Conservation (phyloP, 2,329 filamentous ascomycete species). For the Alternaria infectoria region DNA sequence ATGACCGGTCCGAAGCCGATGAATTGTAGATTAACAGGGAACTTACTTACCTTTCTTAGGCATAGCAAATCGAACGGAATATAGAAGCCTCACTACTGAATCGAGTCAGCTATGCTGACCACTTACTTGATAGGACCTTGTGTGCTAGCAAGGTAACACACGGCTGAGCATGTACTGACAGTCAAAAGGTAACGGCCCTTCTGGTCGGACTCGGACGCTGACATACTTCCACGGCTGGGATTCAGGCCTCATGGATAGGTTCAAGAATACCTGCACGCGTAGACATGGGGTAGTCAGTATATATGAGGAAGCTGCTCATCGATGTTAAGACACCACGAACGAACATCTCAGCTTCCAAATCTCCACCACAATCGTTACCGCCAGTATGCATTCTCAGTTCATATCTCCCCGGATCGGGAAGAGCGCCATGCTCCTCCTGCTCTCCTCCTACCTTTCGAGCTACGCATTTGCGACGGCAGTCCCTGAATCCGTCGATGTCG, state of each 20-base stretch:
- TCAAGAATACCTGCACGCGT: background rate
- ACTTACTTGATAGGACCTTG: background rate
- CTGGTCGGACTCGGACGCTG: background rate
- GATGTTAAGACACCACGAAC: background rate
- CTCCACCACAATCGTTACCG: background rate
- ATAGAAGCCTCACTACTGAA: background rate
- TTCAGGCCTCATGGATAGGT: background rate
- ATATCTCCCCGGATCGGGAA: background rate
- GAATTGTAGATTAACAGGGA: background rate
- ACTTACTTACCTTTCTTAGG: background rate
- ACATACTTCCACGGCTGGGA: background rate
- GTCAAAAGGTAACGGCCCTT: background rate
- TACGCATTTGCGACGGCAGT: background rate
- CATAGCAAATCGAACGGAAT: background rate
- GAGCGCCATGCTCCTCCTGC: background rate
- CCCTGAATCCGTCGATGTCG: constrained; percentile 21
- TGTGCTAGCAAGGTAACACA: background rate
- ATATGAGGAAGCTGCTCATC: background rate
- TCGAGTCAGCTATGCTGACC: background rate
- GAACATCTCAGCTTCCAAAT: background rate
- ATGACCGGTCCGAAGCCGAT: background rate
- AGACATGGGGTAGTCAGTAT: background rate
- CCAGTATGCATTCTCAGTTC: background rate
- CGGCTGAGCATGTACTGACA: background rate
- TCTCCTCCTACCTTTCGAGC: background rate